phyloP scores from a whole-genome alignment of 2,329 filamentous ascomycete genomes.

The Colletotrichum filicis region DNA sequence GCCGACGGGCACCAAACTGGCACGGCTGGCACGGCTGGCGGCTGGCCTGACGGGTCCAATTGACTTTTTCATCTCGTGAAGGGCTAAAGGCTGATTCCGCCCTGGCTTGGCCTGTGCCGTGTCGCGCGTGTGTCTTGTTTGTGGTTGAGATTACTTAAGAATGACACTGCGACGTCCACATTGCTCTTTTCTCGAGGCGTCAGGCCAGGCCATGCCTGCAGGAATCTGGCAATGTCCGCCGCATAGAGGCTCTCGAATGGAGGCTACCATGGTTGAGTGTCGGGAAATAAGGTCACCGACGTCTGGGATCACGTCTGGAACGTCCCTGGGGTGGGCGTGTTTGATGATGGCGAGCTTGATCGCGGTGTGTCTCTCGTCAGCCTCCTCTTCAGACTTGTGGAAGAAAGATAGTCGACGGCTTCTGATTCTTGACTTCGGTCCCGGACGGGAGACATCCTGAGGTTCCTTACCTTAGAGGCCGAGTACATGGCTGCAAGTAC shows the following conservation, averaged over 20 bases:
- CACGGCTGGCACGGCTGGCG: neutral
- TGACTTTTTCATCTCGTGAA: constrained; percentile 21
- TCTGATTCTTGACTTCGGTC: constrained; percentile 16
- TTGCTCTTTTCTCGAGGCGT: neutral
- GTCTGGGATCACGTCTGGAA: constrained; percentile 17
- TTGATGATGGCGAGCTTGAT: neutral
- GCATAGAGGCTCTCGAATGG: constrained; percentile 1
- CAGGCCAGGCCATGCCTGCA: constrained; percentile 22
- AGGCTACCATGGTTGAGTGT: neutral
- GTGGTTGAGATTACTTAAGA: constrained; percentile 10
- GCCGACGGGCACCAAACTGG: neutral
- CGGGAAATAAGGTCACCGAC: constrained; percentile 12
- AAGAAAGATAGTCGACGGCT: neutral
- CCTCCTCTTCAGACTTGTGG: neutral
- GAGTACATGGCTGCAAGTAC: neutral
- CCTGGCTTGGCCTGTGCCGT: constrained; percentile 13
- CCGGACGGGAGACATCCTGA: constrained; percentile 8
- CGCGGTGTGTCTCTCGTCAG: neutral
- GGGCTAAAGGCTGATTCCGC: constrained; percentile 20
- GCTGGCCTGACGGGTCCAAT: constrained; percentile 22
- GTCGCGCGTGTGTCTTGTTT: neutral
- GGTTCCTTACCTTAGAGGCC: neutral
- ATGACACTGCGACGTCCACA: constrained; percentile 21
- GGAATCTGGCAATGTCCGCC: constrained; percentile 1
- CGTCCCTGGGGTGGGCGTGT: neutral